Conservation (phyloP, 75 land plant genomes). For the Isoetes taiwanensis region DNA sequence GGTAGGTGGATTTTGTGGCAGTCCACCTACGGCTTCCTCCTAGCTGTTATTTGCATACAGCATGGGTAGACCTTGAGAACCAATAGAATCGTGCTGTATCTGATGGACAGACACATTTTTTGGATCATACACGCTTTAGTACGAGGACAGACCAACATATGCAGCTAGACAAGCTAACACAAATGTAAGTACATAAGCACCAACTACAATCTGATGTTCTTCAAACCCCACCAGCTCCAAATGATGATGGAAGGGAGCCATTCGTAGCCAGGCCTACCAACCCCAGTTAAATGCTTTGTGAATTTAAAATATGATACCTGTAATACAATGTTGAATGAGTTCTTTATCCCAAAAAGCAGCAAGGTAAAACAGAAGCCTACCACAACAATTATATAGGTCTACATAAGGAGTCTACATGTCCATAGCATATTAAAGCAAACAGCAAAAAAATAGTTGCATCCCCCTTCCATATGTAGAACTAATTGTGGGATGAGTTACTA, state of each 20-base stretch:
- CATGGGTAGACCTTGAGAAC: no score
- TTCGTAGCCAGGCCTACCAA: conserved; percentile 35
- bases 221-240: conserved; percentile 51
- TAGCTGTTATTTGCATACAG: no score
- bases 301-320: conserved; percentile 34
- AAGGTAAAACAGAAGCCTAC: neutral
- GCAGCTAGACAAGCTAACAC: conserved; percentile 48
- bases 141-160: conserved; percentile 66
- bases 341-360: no score
- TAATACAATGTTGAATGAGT: neutral
- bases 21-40: no score
- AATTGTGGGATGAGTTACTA: neutral
- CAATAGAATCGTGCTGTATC: no score
- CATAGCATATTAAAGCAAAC: neutral
- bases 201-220: conserved; percentile 58
- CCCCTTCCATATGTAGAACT: neutral
- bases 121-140: no score
- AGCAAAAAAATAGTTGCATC: neutral
- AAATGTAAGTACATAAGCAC: conserved; percentile 46
- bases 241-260: conserved; percentile 78
- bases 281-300: conserved; percentile 34
- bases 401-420: neutral
- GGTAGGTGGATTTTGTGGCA: no score
- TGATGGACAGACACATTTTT: no score
- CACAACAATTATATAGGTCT: neutral